Evolutionary conservation across 2,329 filamentous ascomycete species (phyloP).

Genomic region (Camillea tinctor): DNA sequence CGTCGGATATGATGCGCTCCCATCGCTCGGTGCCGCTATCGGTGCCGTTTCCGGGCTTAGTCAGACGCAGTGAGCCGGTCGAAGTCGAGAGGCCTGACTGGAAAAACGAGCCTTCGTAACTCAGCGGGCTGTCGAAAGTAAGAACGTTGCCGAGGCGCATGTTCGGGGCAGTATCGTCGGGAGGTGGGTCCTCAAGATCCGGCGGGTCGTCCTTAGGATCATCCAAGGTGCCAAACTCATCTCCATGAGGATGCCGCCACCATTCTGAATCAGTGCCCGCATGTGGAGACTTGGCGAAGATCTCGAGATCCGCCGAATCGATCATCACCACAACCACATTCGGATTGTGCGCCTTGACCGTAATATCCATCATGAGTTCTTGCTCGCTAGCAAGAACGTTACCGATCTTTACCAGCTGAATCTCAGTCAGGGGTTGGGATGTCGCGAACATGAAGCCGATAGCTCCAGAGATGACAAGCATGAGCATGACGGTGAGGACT

Average conservation of each 20-base stretch:
- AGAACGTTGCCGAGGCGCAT: constrained; percentile 90
- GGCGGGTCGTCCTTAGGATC: constrained; percentile 41
- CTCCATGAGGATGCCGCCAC: constrained; percentile 47
- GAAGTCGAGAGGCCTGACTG: constrained; percentile 70
- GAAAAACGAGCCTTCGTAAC: constrained; percentile 88
- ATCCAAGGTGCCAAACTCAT: constrained; percentile 31
- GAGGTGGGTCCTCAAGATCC: constrained; percentile 52
- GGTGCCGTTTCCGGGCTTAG: constrained; percentile 83
- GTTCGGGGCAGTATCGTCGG: constrained; percentile 71
- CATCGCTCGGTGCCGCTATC: constrained; percentile 82
- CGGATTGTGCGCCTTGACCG: constrained; percentile 85
- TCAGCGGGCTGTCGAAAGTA: constrained; percentile 81
- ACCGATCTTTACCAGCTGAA: constrained; percentile 76
- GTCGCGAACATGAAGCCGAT: constrained; percentile 89
- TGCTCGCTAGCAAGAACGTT: constrained; percentile 93
- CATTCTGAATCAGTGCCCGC: constrained; percentile 68
- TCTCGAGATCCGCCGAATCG: constrained; percentile 81
- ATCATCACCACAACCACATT: constrained; percentile 89
- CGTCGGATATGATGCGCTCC: constrained; percentile 86
- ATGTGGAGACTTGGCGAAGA: constrained; percentile 92
- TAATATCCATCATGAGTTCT: constrained; percentile 90
- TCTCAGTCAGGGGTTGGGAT: constrained; percentile 79
- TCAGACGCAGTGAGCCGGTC: constrained; percentile 78
- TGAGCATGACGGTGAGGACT: constrained; percentile 76
- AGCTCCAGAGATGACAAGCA: constrained; percentile 79